A percentile compares a stretch with the other conserved stretches of the same genome.
phyloP scores from a whole-genome alignment of 805 yeast species.

The Isabelozyma rhagii region DNA sequence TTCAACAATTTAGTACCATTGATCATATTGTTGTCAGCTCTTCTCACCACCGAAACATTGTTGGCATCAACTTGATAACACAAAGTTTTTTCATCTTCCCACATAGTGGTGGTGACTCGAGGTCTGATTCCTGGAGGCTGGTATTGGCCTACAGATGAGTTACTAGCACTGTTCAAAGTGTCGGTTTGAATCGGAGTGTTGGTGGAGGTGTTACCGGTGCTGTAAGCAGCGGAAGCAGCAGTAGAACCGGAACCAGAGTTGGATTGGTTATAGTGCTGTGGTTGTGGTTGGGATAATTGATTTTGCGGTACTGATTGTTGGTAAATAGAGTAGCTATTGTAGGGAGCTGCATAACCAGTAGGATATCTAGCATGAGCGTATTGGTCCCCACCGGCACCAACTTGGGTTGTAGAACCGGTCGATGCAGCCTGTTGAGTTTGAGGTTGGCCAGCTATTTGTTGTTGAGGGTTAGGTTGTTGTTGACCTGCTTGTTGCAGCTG shows the following conservation, averaged over 20 bases:
- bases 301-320: constrained; percentile 17
- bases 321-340: constrained; percentile 14
- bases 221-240: constrained; percentile 1
- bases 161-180: constrained; percentile 10
- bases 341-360: constrained; percentile 21
- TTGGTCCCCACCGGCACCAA: constrained; percentile 3
- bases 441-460: constrained; percentile 2
- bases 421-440: constrained; percentile 6
- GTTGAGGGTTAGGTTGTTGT: constrained; percentile 3
- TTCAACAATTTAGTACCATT: constrained; percentile 81
- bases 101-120: constrained; percentile 78
- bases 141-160: constrained; percentile 39
- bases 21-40: constrained; percentile 83
- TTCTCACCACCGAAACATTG: constrained; percentile 74
- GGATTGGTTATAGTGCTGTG: constrained; percentile 18
- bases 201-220: constrained; percentile 6
- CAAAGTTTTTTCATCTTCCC: constrained; percentile 85
- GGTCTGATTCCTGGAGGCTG: constrained; percentile 52
- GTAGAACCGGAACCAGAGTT: constrained; percentile 9
- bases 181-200: constrained; percentile 11
- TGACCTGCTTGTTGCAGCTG: not conserved
- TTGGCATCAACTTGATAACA: constrained; percentile 85
- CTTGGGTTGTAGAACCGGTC: not conserved
- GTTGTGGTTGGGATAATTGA: constrained; percentile 26
- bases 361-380: constrained; percentile 8